Evolutionary conservation across 2,329 filamentous ascomycete genomes (phyloP).

Genomic region (Orbilia javanica): DNA sequence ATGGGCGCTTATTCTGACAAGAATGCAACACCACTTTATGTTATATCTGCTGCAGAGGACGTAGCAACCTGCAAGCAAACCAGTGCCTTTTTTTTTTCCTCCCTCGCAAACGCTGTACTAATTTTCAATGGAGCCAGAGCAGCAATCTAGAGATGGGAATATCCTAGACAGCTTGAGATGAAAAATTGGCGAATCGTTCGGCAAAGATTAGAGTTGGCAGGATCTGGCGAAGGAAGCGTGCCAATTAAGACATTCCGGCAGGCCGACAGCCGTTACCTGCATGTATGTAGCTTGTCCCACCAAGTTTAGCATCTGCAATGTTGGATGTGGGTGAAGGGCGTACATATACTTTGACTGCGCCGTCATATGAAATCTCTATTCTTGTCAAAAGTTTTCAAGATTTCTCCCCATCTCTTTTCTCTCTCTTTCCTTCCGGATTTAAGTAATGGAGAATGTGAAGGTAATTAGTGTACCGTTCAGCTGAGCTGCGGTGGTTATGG

Average conservation of each 20-base stretch:
- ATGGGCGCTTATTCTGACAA: constrained; percentile 56
- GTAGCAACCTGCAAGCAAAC: constrained; percentile 31
- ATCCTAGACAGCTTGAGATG: not conserved
- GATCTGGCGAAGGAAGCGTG: constrained; percentile 7
- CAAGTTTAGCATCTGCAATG: constrained; percentile 14
- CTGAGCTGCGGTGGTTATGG: constrained; percentile 52
- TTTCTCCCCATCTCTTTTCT: not conserved
- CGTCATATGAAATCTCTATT: not conserved
- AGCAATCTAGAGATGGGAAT: constrained; percentile 19
- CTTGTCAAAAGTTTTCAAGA: constrained; percentile 10
- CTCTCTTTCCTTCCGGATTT: not conserved
- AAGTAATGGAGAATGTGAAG: constrained; percentile 26
- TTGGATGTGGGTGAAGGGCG: not conserved
- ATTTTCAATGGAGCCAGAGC: constrained; percentile 8
- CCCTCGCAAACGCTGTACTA: constrained; percentile 26
- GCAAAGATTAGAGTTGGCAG: constrained; percentile 18
- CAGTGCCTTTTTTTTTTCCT: not conserved
- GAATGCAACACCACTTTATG: constrained; percentile 48
- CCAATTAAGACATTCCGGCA: constrained; percentile 6
- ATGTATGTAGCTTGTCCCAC: not conserved
- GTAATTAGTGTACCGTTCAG: constrained; percentile 39
- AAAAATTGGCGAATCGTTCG: constrained; percentile 39
- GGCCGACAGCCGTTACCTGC: not conserved
- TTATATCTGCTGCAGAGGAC: constrained; percentile 36
- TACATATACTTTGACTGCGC: constrained; percentile 35